Percentiles rank a stretch among this genome's conserved stretches.
Conservation (phyloP, 2,329 filamentous ascomycete genomes). For the Spiromastix sp. region DNA sequence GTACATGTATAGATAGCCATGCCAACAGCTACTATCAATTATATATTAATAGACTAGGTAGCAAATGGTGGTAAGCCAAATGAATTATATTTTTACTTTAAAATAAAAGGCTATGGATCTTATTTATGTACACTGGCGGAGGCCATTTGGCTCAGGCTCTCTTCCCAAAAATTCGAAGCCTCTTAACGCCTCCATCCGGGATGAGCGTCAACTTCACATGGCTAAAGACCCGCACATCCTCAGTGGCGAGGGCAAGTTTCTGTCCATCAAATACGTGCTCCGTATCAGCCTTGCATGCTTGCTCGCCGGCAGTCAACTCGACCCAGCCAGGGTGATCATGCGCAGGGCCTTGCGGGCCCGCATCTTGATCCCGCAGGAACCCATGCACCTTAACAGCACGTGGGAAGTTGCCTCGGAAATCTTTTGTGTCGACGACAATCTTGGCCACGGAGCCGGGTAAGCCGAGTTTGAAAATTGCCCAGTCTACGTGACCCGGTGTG, state of each 20-base stretch:
- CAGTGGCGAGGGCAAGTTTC: conserved; percentile 64
- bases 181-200: conserved; percentile 86
- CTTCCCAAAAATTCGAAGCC: conserved; percentile 66
- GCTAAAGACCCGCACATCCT: conserved; percentile 59
- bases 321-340: conserved; percentile 27
- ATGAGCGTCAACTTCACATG: conserved; percentile 89
- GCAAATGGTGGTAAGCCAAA: no score
- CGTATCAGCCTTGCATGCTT: conserved; percentile 28
- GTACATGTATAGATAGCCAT: no score
- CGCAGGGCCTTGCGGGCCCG: conserved; percentile 19
- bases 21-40: no score
- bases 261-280: conserved; percentile 36
- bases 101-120: no score
- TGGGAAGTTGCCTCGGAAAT: conserved; percentile 36
- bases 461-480: conserved; percentile 31
- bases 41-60: no score
- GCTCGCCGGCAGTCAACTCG: conserved; percentile 26
- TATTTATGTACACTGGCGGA: no score
- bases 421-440: conserved; percentile 35
- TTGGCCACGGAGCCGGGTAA: conserved; percentile 27
- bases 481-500: conserved; percentile 30
- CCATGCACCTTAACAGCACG: conserved; percentile 30
- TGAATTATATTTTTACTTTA: no score
- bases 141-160: no score
- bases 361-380: conserved; percentile 6